These are phyloP conservation scores for Elongisporangium prolatum DNA, from an alignment of 352 stramenopile genomes.

Conservation along the genomic window DNA sequence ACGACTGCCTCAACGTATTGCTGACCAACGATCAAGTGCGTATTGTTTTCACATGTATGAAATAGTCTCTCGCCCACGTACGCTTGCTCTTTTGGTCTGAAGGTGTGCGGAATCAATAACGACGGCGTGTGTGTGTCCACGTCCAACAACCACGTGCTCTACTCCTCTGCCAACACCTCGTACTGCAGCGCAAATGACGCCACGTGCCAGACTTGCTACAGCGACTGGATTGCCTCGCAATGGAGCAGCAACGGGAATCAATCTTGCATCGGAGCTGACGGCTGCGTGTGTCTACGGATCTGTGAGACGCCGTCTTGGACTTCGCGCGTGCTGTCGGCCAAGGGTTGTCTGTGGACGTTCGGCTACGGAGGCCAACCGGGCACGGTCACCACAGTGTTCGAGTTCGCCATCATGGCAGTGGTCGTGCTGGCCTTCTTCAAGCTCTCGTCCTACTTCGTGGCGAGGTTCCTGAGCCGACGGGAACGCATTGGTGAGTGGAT, in stretches of 20 bases:
- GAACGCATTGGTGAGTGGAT: slow-evolving; percentile 3
- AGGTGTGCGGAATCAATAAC: slow-evolving; percentile 25
- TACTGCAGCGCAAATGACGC: slow-evolving; percentile 36
- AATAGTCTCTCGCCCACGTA: no score
- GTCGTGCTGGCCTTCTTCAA: slow-evolving; percentile 2
- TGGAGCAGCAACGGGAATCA: not conserved
- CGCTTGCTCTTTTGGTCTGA: not conserved
- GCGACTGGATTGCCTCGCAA: slow-evolving; percentile 12
- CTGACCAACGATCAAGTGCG: slow-evolving; percentile 24
- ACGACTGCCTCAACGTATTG: slow-evolving; percentile 29
- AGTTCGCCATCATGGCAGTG: slow-evolving; percentile 6
- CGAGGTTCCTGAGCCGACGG: slow-evolving; percentile 5
- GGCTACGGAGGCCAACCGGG: not conserved
- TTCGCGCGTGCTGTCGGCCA: slow-evolving; percentile 11
- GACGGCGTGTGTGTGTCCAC: slow-evolving; percentile 25
- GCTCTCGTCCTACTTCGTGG: slow-evolving; percentile 4
- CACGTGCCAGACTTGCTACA: slow-evolving; percentile 17
- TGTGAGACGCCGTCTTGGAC: slow-evolving; percentile 29
- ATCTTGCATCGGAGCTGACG: slow-evolving; percentile 16
- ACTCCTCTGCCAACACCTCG: slow-evolving; percentile 19
- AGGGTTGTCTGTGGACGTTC: not conserved
- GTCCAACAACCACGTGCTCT: slow-evolving; percentile 14
- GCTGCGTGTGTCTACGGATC: slow-evolving; percentile 28
- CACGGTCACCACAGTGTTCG: not conserved
- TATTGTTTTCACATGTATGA: not conserved